Evolutionary conservation across 176 grass and related monocot genomes (phyloP).

Genomic region (Raddia distichophylla): DNA sequence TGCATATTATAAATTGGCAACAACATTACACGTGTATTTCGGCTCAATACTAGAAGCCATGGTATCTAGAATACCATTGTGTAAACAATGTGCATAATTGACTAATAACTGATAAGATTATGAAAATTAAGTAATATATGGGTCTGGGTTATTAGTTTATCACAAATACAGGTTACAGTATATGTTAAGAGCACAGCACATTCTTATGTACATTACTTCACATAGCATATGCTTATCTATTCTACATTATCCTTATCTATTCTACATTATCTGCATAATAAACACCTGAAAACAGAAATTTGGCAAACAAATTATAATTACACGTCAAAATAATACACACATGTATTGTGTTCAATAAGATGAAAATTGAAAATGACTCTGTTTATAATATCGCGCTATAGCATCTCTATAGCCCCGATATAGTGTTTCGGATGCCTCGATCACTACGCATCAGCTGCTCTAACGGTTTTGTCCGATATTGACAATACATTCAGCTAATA

Average conservation of each 20-base stretch:
- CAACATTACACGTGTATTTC: not conserved
- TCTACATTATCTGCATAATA: conserved; percentile 5
- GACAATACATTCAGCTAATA: no score
- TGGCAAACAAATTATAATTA: not conserved
- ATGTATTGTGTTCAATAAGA: not conserved
- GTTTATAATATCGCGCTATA: no score
- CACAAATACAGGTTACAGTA: conserved; percentile 17
- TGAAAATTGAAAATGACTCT: not conserved
- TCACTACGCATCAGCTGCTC: no score
- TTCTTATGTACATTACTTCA: not conserved
- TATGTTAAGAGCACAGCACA: not conserved
- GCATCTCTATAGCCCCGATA: no score
- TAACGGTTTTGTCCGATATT: no score
- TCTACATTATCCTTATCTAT: not conserved
- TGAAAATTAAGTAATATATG: conserved; percentile 16
- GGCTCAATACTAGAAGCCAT: not conserved
- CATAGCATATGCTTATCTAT: not conserved
- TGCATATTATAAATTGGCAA: not conserved
- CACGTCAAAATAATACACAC: not conserved
- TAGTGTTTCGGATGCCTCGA: no score
- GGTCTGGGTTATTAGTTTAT: not conserved
- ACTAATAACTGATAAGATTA: conserved; percentile 14
- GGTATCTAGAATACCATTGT: conserved; percentile 1
- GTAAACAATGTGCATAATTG: not conserved
- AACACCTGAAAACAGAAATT: conserved; percentile 2